Percentiles rank a stretch among this genome's conserved stretches.
Conservation (phyloP, 1,139 yeast species). For the Eremothecium gossypii region DNA sequence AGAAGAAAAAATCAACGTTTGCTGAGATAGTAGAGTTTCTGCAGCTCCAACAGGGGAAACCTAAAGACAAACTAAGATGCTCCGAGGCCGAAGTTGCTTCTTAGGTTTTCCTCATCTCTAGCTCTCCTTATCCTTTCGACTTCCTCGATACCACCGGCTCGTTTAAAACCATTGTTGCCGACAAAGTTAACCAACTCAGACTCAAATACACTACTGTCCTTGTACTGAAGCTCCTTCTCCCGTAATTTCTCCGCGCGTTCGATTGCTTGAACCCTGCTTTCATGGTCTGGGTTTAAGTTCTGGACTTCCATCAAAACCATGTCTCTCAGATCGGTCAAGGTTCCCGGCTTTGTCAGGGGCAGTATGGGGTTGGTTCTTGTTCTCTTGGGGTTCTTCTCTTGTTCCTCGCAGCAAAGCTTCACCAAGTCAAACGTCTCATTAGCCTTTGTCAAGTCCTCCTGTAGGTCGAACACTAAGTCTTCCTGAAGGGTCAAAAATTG, state of each 20-base stretch:
- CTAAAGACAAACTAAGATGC: constrained; percentile 1
- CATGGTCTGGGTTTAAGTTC: constrained; percentile 76
- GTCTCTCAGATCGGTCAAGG: constrained; percentile 59
- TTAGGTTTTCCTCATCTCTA: constrained; percentile 61
- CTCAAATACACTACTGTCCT: constrained; percentile 57
- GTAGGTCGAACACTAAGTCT: constrained; percentile 68
- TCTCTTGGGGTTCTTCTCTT: constrained; percentile 41
- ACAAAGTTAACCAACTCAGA: constrained; percentile 86
- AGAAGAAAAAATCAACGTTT: constrained; percentile 1
- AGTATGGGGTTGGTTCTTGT: constrained; percentile 31
- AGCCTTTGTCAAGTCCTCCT: constrained; percentile 72
- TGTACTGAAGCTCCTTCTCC: constrained; percentile 56
- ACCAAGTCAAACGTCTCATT: constrained; percentile 74
- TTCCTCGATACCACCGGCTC: constrained; percentile 84
- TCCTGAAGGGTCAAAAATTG: constrained; percentile 86
- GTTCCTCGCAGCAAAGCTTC: constrained; percentile 74
- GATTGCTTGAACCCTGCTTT: constrained; percentile 76
- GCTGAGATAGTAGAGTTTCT: neutral
- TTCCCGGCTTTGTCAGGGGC: constrained; percentile 62
- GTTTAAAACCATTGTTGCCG: constrained; percentile 61
- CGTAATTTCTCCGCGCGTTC: constrained; percentile 77
- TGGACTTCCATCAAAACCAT: constrained; percentile 75
- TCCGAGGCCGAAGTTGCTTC: constrained; percentile 33
- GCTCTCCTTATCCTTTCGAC: constrained; percentile 58
- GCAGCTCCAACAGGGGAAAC: neutral